Evolutionary conservation across 1,284 basidiomycete genomes (phyloP), one percentile per base, ranked within the genome.

Genomic region (Porogramme epimiltina): DNA sequence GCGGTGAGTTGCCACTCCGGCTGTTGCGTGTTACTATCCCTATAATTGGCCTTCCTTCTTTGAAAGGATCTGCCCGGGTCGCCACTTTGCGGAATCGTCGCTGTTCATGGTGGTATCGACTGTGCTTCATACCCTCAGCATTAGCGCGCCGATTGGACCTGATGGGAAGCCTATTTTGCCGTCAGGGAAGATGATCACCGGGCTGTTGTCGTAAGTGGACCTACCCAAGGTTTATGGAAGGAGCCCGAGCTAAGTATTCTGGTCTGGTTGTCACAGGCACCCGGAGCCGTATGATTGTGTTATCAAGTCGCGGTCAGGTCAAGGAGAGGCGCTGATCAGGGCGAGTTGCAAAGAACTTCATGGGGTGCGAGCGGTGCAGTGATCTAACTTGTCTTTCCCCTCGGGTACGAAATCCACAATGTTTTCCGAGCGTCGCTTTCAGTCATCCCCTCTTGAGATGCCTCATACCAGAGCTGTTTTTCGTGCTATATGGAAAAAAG

Each of bases 211-310:
- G n/a, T n/a, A n/a, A n/a, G n/a, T n/a, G n/a, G n/a, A n/a, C n/a
- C n/a, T n/a, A n/a, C n/a, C n/a, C n/a, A 8, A 16, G n/a, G n/a
- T n/a, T n/a, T n/a, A n/a, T n/a, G n/a, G n/a, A n/a, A n/a, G n/a
- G n/a, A n/a, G n/a, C n/a, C n/a, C n/a, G n/a, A n/a, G n/a, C 34
- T 13, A 15, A 8, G 15, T 31, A 15, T 8, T 15, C 9, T 5
- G 5, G 26, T 13, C 37, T 47, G 25, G 40, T 18, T 18, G n/a
- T 13, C 16, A 9, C 54, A 87, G 84, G 60, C 81, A 83, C 58
- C 83, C 83, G 5, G 79, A 76, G 55, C 77, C 81, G 5, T 87
- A 82, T 69, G 75, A 77, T 59, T 87, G 84, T 58, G 62, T 70
- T 11, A 76, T 87, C 59, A 79, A 71, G 58, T 83, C 84, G 11